Evolutionary conservation across 768 basidiomycete genomes (phyloP).

Genomic region (Cyathus striatus): DNA sequence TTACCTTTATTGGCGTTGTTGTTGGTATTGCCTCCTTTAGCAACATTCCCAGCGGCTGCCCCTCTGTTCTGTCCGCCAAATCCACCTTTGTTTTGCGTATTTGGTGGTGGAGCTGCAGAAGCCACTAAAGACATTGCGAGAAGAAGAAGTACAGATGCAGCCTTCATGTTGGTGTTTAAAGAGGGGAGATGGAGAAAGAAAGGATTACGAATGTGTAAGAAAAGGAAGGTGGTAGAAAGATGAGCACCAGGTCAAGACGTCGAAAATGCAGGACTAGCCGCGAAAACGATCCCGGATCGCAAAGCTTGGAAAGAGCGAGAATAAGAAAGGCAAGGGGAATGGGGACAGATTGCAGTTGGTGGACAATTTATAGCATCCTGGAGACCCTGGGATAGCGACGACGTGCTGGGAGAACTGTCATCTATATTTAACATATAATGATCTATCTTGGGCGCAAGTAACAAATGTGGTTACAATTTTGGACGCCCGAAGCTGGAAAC

Average conservation of each 20-base stretch:
- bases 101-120: conserved; percentile 15
- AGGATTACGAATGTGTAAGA: conserved; percentile 13
- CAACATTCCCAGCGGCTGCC: neutral
- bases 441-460: too few relatives aligned
- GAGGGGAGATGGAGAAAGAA: conserved; percentile 9
- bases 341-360: too few relatives aligned
- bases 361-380: too few relatives aligned
- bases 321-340: conserved; percentile 7
- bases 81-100: conserved; percentile 10
- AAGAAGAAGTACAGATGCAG: conserved; percentile 18
- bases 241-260: neutral
- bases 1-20: too few relatives aligned
- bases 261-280: conserved; percentile 18
- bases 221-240: conserved; percentile 13
- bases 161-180: conserved; percentile 26
- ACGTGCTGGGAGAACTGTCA: too few relatives aligned
- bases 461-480: too few relatives aligned
- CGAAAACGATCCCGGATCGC: conserved; percentile 24
- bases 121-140: conserved; percentile 23
- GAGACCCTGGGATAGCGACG: too few relatives aligned
- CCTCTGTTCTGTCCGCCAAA: conserved; percentile 1
- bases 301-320: conserved; percentile 11
- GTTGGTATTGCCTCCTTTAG: conserved; percentile 1
- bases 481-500: too few relatives aligned
- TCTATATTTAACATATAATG: too few relatives aligned